Evolutionary conservation across 2,329 filamentous ascomycete species (phyloP), one percentile per base, ranked within the genome.

Genomic region (Epichloe hybrida): DNA sequence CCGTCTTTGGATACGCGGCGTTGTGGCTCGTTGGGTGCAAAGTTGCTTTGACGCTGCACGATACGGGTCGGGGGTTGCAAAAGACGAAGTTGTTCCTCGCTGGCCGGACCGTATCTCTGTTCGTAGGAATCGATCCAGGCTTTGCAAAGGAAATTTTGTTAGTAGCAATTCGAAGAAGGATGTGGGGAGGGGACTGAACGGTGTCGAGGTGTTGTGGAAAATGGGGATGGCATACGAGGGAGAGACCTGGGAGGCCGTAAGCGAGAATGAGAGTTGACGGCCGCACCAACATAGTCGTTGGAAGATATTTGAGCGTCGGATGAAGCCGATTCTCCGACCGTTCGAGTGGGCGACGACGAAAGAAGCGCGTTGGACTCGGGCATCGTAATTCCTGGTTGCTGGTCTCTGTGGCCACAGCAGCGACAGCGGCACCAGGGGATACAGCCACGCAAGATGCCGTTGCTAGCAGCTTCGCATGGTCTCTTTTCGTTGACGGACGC

Each of bases 91-190:
- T 72, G 69, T 38, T 69, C 65, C 7, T 68, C 63, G 50, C 61
- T 62, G 4, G 63, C 61, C 9, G 60, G 57, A 35, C 70, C 71
- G 54, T 70, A 65, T 45, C 64, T 60, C 35, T 63, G 64, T 55
- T 74, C 67, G 59, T 73, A 74, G 11, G 73, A 73, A 53, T 69
- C 67, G 52, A 76, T 73, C 73, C 73, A 76, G 38, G 73, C 73
- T 75, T 53, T 52, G 41, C 15, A 72, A 51, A 69, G 65, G 53
- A 72, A 69, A 70, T 70, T 69, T 69, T 72, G 51, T 53, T 48
- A 48, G 45, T 27, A 20, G 7, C 6, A 13, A 20, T n/a, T 21
- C 39, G 39, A n/a, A 8, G 2, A 21, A 2, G 17, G 39, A 21
- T 21, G 37, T 9, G 39, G 17, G 11, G 5, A 17, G 20, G 39